These are phyloP conservation scores for Mortierella sp. DNA, from an alignment of 371 early-diverging fungal species.

Conservation along the genomic window DNA sequence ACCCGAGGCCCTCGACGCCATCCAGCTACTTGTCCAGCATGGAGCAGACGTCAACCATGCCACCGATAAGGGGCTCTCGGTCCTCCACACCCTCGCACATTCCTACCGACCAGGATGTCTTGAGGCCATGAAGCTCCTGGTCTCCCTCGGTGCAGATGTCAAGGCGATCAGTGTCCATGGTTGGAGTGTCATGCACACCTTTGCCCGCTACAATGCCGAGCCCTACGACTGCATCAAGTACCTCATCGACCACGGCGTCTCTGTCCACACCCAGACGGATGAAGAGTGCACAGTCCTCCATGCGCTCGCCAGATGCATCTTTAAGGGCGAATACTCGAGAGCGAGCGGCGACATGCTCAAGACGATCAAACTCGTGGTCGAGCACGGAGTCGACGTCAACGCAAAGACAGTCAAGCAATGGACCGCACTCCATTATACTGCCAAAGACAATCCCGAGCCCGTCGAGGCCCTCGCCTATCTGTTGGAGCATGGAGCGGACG, in stretches of 20 bases:
- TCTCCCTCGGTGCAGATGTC: conserved; percentile 46
- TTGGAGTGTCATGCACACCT: conserved; percentile 56
- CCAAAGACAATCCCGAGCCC: conserved; percentile 55
- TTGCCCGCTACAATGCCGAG: conserved; percentile 53
- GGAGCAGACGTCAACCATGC: conserved; percentile 51
- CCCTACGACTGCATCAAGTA: conserved; percentile 57
- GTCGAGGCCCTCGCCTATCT: conserved; percentile 49
- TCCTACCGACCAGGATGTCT: conserved; percentile 49
- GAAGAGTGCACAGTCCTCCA: conserved; percentile 53
- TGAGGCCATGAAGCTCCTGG: conserved; percentile 54
- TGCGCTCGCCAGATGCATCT: conserved; percentile 51
- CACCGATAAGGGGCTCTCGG: conserved; percentile 48
- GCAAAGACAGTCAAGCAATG: conserved; percentile 53
- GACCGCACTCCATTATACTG: conserved; percentile 56
- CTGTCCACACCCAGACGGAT: conserved; percentile 49
- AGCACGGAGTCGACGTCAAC: conserved; percentile 51
- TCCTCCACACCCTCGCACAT: conserved; percentile 48
- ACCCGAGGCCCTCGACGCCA: conserved; percentile 45
- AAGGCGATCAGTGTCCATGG: conserved; percentile 51
- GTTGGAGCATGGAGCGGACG: conserved; percentile 48
- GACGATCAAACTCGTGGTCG: conserved; percentile 52
- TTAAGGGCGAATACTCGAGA: conserved; percentile 50
- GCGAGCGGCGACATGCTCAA: conserved; percentile 53
- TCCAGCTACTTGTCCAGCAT: conserved; percentile 36
- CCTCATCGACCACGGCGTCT: conserved; percentile 51